Evolutionary conservation across 306 rosid genomes (phyloP), one percentile per base, ranked within the genome.

Genomic region (Alnus glutinosa): DNA sequence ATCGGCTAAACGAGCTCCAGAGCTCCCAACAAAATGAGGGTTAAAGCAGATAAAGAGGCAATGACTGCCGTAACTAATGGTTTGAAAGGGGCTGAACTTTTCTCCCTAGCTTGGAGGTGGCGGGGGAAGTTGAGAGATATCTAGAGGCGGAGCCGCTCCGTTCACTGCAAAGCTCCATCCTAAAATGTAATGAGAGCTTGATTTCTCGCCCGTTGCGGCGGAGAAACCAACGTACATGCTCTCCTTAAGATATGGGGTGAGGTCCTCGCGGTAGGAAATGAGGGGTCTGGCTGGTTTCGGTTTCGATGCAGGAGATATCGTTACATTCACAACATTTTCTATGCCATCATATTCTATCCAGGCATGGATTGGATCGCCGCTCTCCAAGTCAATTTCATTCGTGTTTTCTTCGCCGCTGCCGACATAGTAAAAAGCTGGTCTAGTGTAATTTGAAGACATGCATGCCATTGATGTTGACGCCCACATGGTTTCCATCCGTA

Each of bases 331-430:
- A 11, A 32, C 0, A 73, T 30, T 37, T 5, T 9, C 18, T 3
- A 14, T 9, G 44, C 91, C 89, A 16, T 92, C 93, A 69, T 90
- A 92, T 34, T 86, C 91, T 75, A 92, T 83, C 96, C 96, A 92
- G 69, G 87, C 92, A 16, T 71, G 82, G 18, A 90, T 87, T 42
- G 57, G 81, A 30, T 85, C 66, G 9, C 84, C 87, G 37, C 80
- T 79, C 36, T 74, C 90, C 83, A 92, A 74, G 2, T 42, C 32
- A 0, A 92, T 14, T 3, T 89, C 90, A 10, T 13, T 75, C 55
- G 9, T 74, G 75, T 3, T 1, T 30, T 47, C 5, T 2, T 23
- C 37, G 4, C 75, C 48, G 4, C 75, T 10, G 12, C 57, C 70
- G 30, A 34, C 6, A 63, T 0, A 2, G 64, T 84, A 90, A n/a